A percentile compares a stretch with the other conserved stretches of the same genome.
Evolutionary conservation across 805 yeast species (phyloP).

Genomic region (Hemisphaericaspora nanyangensis): DNA sequence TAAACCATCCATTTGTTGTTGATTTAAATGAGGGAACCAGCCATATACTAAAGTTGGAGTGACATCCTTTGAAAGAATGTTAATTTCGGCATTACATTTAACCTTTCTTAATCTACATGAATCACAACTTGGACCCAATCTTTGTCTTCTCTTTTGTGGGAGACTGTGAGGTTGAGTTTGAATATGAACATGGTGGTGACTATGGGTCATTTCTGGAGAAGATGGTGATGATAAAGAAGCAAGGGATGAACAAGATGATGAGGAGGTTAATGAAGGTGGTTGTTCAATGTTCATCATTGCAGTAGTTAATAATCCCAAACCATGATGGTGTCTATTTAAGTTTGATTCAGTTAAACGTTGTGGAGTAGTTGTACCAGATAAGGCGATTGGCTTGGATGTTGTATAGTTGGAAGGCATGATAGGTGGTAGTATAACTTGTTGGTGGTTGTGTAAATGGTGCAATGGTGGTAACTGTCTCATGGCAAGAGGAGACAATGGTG

Average conservation of each 20-base stretch:
- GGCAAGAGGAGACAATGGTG: conserved; percentile 2
- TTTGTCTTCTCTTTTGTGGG: conserved; percentile 45
- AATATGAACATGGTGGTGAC: not conserved
- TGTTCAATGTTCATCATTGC: not conserved
- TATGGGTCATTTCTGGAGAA: conserved; percentile 2
- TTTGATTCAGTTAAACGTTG: conserved; percentile 9
- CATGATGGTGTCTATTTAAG: conserved; percentile 5
- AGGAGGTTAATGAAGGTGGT: conserved; percentile 2
- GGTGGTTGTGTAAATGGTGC: not conserved
- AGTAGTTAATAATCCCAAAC: conserved; percentile 7
- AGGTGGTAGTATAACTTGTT: conserved; percentile 6
- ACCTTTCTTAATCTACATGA: conserved; percentile 65
- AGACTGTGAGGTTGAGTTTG: not conserved
- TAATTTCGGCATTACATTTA: conserved; percentile 67
- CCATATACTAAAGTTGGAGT: not conserved
- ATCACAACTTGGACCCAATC: conserved; percentile 75
- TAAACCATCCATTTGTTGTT: conserved; percentile 1
- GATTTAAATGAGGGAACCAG: not conserved
- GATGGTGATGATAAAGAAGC: conserved; percentile 6
- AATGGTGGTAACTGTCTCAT: not conserved
- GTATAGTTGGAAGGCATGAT: not conserved
- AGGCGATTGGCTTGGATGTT: conserved; percentile 1
- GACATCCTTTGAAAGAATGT: conserved; percentile 26
- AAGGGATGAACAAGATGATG: conserved; percentile 7
- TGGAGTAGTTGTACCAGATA: not conserved